Conservation (phyloP, 371 early-diverging fungal genomes). For the Mycotypha africana region DNA sequence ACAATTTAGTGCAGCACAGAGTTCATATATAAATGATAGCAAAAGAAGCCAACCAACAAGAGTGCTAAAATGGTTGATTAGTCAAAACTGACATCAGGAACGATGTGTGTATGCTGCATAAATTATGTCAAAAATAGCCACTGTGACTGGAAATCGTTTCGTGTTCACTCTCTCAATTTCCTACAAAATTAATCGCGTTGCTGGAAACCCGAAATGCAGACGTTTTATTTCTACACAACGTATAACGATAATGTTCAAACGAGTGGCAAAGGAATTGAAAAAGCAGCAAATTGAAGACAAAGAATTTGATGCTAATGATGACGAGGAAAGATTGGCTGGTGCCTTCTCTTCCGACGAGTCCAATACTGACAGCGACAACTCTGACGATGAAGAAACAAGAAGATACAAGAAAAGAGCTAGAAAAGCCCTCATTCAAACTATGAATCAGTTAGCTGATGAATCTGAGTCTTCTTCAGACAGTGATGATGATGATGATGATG, state of each 20-base stretch:
- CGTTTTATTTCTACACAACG: too few relatives aligned
- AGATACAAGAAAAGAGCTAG: conserved; percentile 14
- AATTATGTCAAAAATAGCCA: too few relatives aligned
- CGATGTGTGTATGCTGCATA: too few relatives aligned
- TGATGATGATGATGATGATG: conserved; percentile 10
- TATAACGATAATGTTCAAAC: conserved; percentile 31
- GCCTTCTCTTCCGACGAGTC: conserved; percentile 21
- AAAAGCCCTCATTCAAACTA: conserved; percentile 8
- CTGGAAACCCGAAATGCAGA: too few relatives aligned
- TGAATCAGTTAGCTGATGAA: conserved; percentile 10
- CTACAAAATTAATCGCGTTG: too few relatives aligned
- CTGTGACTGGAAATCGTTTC: too few relatives aligned
- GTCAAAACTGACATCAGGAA: too few relatives aligned
- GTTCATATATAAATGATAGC: too few relatives aligned
- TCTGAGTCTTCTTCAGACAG: conserved; percentile 4
- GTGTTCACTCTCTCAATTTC: too few relatives aligned
- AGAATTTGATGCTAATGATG: conserved; percentile 19
- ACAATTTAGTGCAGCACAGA: too few relatives aligned
- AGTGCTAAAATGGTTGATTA: too few relatives aligned
- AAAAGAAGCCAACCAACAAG: too few relatives aligned
- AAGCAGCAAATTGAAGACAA: conserved; percentile 31
- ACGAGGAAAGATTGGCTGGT: conserved; percentile 24
- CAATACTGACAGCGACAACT: conserved; percentile 16
- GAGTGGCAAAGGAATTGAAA: conserved; percentile 29
- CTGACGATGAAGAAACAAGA: conserved; percentile 22